Percentiles rank a stretch among this genome's conserved stretches.
Evolutionary conservation across 148 eudicot genomes (phyloP).

Genomic region (Rhododendron ferrugineum): DNA sequence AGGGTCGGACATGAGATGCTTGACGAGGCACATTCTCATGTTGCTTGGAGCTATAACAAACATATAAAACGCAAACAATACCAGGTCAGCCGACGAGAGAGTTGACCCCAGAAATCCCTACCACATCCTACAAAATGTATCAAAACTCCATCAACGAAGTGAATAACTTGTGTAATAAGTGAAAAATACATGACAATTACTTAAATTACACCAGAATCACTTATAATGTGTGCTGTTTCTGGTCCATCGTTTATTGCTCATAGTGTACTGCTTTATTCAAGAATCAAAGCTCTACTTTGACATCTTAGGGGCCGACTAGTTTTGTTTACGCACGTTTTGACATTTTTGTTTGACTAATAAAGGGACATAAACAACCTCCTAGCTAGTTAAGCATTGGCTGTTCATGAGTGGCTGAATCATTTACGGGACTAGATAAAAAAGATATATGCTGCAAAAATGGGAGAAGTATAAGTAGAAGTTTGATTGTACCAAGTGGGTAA

Average conservation of each 20-base stretch:
- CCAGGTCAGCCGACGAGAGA: conserved; percentile 75
- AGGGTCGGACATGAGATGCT: conserved; percentile 84
- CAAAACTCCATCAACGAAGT: neutral
- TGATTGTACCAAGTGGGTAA: conserved; percentile 71
- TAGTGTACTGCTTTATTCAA: neutral
- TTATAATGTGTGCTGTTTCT: neutral
- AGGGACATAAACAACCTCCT: neutral
- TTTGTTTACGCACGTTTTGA: neutral
- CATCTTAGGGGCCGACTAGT: neutral
- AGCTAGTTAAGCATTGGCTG: neutral
- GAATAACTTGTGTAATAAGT: neutral
- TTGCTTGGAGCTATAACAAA: conserved; percentile 82
- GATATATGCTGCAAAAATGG: neutral
- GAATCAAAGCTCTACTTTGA: neutral
- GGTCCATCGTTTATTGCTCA: neutral
- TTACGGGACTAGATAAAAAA: neutral
- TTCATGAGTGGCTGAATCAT: neutral
- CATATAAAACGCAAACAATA: conserved; percentile 84
- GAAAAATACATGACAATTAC: neutral
- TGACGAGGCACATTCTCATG: conserved; percentile 70
- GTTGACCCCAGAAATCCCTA: conserved; percentile 84
- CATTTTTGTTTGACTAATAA: neutral
- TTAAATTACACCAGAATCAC: neutral
- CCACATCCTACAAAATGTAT: conserved; percentile 75
- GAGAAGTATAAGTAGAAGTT: neutral